Evolutionary conservation across 169 alveolate genomes (phyloP).

Genomic region (Cyclospora cayetanensis): DNA sequence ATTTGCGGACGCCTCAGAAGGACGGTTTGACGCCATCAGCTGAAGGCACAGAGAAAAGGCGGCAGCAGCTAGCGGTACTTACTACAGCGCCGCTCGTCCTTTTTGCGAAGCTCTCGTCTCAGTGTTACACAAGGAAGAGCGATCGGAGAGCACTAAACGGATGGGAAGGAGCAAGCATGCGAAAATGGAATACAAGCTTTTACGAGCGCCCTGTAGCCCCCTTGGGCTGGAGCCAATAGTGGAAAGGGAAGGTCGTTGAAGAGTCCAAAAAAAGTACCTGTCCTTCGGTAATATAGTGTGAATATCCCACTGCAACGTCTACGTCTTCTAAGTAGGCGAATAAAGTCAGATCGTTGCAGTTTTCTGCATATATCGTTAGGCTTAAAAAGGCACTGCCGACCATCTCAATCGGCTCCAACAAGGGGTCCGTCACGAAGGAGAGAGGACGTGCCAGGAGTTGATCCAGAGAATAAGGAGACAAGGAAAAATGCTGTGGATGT

Average conservation of each 20-base stretch:
- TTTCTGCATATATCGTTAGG: conserved; percentile 66
- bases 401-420: conserved; percentile 56
- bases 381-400: conserved; percentile 76
- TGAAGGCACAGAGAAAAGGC: not conserved
- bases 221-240: conserved; percentile 69
- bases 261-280: not conserved
- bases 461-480: conserved; percentile 45
- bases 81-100: not conserved
- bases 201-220: conserved; percentile 67
- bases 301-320: conserved; percentile 59
- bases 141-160: no score
- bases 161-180: no score
- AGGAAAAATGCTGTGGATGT: not conserved
- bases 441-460: conserved; percentile 64
- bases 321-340: conserved; percentile 78
- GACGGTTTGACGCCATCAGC: conserved; percentile 57
- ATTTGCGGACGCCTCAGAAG: not conserved
- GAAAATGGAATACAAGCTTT: no score
- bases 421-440: conserved; percentile 61
- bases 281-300: conserved; percentile 78
- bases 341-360: conserved; percentile 76
- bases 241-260: not conserved
- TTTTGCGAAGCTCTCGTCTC: not conserved
- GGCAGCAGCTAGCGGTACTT: not conserved
- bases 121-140: no score